Evolutionary conservation across 805 yeast species (phyloP), one percentile per base, ranked within the genome.

Genomic region (Saccharomycopsis oosterbeekiorum): DNA sequence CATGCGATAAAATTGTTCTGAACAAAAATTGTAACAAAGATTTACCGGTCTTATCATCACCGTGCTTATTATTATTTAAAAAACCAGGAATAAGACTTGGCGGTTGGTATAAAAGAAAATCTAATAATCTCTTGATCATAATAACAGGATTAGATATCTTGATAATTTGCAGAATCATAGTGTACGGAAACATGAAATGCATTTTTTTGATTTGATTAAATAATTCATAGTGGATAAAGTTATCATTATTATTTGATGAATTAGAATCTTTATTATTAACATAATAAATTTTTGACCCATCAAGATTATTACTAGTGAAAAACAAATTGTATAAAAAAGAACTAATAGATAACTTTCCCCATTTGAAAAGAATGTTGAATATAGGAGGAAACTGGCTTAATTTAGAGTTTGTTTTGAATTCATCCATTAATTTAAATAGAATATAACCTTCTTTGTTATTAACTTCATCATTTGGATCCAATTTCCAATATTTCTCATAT

Each of bases 71-170:
- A 55, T 37, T 56, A 34, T 10, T 36, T 12, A 57, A 53, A 41
- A 59, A 62, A 24, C 55, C 53, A 1, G 59, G 62, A 6, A 51
- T 37, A n/a, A 63, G 37, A 36, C 26, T 63, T 2, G 65, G 66
- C 4, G 90, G 88, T 66, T 84, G 89, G n/a, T 87, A 89, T 75
- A 94, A 82, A 66, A 93, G 83, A 62, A 93, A 70, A 67, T 90
- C 97, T 41, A 92, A 80, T 70, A 93, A 74, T 24, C 85, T 83
- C 64, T 91, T 88, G 75, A 89, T 83, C 34, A 93, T 84, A 51
- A 86, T 82, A 73, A 91, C 83, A 1, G 99, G 98, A 69, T 93
- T 93, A 0, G 98, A 89, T 63, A 86, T 83, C 68, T 84, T 80
- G 68, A 94, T 72, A 24, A 93, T 86, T 21, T 89, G 88, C 53